Percentiles rank a stretch among this genome's conserved stretches.
Evolutionary conservation across 176 grass and related monocot genomes (phyloP).

Genomic region (Juncus effusus): DNA sequence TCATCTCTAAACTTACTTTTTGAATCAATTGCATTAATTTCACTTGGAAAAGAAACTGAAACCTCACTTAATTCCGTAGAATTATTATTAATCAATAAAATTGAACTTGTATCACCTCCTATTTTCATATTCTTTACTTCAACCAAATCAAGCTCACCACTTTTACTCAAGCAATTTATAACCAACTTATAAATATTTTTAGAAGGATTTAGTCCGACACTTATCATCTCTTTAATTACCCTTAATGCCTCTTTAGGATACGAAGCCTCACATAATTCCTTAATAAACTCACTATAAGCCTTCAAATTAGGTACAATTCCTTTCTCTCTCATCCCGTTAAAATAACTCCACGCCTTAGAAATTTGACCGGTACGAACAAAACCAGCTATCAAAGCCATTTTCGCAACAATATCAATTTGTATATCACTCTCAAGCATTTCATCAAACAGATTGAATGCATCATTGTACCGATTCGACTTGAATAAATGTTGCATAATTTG

Average conservation of each 20-base stretch:
- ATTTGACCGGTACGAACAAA: conserved; percentile 48
- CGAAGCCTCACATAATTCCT: conserved; percentile 64
- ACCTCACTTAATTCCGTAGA: conserved; percentile 1
- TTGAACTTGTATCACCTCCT: conserved; percentile 20
- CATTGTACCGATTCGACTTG: conserved; percentile 39
- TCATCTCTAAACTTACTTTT: conserved; percentile 28
- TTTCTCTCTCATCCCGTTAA: conserved; percentile 48
- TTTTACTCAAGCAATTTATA: conserved; percentile 46
- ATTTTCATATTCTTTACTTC: conserved; percentile 32
- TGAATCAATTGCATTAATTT: conserved; percentile 25
- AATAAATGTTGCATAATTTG: conserved; percentile 73
- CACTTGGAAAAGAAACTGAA: conserved; percentile 12
- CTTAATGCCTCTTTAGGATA: conserved; percentile 52
- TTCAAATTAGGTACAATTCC: conserved; percentile 49
- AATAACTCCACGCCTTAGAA: conserved; percentile 55
- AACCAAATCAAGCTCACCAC: conserved; percentile 45
- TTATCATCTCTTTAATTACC: conserved; percentile 60
- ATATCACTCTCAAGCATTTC: conserved; percentile 55
- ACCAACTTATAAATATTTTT: conserved; percentile 35
- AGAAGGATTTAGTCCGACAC: conserved; percentile 43
- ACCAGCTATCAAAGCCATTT: conserved; percentile 54
- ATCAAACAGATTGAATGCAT: conserved; percentile 54
- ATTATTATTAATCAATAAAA: conserved; percentile 17
- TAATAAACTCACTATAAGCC: conserved; percentile 73
- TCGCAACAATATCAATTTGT: conserved; percentile 54